Conservation (phyloP, 1,284 basidiomycete genomes). For the Crucibulum cyathiforme region DNA sequence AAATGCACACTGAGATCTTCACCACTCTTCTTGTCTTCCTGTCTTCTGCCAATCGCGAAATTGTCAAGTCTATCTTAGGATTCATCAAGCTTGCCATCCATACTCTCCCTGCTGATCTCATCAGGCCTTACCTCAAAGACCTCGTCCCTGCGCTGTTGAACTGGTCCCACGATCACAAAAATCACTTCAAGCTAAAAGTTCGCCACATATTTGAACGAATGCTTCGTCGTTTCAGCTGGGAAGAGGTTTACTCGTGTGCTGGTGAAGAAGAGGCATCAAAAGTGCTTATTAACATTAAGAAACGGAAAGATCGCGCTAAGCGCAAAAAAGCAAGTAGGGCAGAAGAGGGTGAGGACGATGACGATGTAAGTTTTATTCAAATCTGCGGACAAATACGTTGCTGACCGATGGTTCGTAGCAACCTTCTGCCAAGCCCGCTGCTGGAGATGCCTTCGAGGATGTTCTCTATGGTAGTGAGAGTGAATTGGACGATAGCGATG, state of each 20-base stretch:
- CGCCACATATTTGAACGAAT: constrained; percentile 97
- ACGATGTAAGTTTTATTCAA: constrained; percentile 51
- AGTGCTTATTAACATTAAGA: constrained; percentile 90
- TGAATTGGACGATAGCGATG: constrained; percentile 78
- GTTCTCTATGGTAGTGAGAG: constrained; percentile 94
- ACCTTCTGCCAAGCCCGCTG: constrained; percentile 51
- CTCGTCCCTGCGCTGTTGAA: constrained; percentile 87
- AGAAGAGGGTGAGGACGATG: constrained; percentile 64
- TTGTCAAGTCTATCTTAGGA: constrained; percentile 95
- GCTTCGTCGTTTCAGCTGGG: constrained; percentile 90
- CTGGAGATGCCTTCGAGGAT: constrained; percentile 93
- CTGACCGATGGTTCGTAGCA: constrained; percentile 30
- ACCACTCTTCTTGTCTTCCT: constrained; percentile 91
- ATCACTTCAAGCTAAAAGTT: constrained; percentile 98
- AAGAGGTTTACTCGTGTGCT: constrained; percentile 80
- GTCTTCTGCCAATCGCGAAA: constrained; percentile 93
- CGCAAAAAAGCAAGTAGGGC: constrained; percentile 66
- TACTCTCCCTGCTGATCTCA: constrained; percentile 73
- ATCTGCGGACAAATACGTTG: background rate
- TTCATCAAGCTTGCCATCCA: constrained; percentile 95
- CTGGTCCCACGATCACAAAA: constrained; percentile 98
- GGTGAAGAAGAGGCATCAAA: constrained; percentile 78
- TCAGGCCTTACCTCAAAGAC: constrained; percentile 77
- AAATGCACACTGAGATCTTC: constrained; percentile 89
- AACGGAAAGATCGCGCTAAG: constrained; percentile 91